A percentile compares a stretch with the other conserved stretches of the same genome.
Evolutionary conservation across 2,329 filamentous ascomycete genomes (phyloP).

Genomic region (Diaporthe citriasiana): DNA sequence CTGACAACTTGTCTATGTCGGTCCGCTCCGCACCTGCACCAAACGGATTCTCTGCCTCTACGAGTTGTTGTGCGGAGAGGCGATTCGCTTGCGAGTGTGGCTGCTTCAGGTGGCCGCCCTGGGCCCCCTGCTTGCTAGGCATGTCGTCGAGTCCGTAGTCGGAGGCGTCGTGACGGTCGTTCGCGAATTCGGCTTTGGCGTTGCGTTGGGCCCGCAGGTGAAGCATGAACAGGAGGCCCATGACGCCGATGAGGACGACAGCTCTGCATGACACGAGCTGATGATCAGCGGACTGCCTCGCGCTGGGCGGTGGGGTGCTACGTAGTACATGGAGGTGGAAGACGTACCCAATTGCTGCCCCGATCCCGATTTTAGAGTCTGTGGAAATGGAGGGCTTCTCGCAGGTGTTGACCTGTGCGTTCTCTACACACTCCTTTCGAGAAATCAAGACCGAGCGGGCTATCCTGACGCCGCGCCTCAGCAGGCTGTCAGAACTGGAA

Average conservation of each 20-base stretch:
- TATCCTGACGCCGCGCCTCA: conserved; percentile 33
- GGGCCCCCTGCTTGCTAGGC: conserved; percentile 29
- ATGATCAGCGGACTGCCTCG: background rate
- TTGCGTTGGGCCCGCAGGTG: conserved; percentile 35
- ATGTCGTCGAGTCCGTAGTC: conserved; percentile 60
- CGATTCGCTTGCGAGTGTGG: conserved; percentile 20
- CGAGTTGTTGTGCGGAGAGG: conserved; percentile 38
- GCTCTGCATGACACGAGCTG: conserved; percentile 21
- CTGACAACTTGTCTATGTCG: conserved; percentile 27
- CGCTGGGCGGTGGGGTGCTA: background rate
- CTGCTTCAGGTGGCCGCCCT: background rate
- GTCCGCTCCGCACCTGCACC: conserved; percentile 38
- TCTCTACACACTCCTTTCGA: conserved; percentile 31
- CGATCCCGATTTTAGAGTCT: conserved; percentile 35
- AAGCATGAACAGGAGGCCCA: conserved; percentile 37
- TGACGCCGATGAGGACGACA: conserved; percentile 31
- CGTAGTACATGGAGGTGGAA: background rate
- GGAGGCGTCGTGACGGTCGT: conserved; percentile 49
- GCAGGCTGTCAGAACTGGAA: conserved; percentile 20
- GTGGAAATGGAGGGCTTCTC: conserved; percentile 41
- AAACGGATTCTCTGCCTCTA: conserved; percentile 39
- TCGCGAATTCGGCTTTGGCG: conserved; percentile 45
- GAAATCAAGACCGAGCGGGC: conserved; percentile 36
- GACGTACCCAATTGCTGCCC: conserved; percentile 41
- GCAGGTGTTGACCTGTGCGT: conserved; percentile 37